Percentiles rank a stretch among this genome's conserved stretches.
These are phyloP conservation scores for Globisporangium lucens DNA, from an alignment of 352 stramenopile species.

Conservation along the genomic window DNA sequence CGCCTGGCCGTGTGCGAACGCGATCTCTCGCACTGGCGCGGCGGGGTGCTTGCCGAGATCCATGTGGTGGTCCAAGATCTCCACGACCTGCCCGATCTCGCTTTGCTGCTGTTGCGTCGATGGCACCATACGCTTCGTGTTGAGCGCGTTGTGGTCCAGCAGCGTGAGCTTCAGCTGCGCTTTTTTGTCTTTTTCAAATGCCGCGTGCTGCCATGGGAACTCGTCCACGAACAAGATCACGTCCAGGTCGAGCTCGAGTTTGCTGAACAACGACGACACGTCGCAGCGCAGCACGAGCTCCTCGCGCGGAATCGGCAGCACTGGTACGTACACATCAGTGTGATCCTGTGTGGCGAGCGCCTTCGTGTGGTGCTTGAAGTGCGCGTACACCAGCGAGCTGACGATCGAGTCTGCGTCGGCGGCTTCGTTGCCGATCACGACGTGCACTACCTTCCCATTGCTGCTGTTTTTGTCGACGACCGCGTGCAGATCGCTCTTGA, in stretches of 20 bases:
- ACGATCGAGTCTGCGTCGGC: constrained; percentile 83
- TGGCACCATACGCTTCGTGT: constrained; percentile 45
- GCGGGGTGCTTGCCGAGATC: constrained; percentile 49
- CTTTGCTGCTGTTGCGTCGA: constrained; percentile 4
- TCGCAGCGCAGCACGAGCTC: constrained; percentile 69
- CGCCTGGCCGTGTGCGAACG: constrained; percentile 62
- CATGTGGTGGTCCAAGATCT: constrained; percentile 82
- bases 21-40: constrained; percentile 47
- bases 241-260: constrained; percentile 45
- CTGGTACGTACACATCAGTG: constrained; percentile 36
- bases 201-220: constrained; percentile 50
- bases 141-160: constrained; percentile 75
- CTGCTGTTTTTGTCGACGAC: neutral
- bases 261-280: constrained; percentile 54
- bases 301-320: constrained; percentile 59
- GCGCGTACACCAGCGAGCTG: constrained; percentile 70
- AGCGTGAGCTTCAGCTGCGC: constrained; percentile 42
- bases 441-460: constrained; percentile 29
- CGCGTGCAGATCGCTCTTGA: constrained; percentile 11
- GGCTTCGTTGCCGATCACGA: constrained; percentile 78
- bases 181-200: neutral
- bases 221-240: constrained; percentile 76
- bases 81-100: constrained; percentile 39
- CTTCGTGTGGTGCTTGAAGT: constrained; percentile 27
- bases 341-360: constrained; percentile 2